Base-by-base conservation (phyloP, 306 rosid species). In the Medicago ruthenica region DNA sequence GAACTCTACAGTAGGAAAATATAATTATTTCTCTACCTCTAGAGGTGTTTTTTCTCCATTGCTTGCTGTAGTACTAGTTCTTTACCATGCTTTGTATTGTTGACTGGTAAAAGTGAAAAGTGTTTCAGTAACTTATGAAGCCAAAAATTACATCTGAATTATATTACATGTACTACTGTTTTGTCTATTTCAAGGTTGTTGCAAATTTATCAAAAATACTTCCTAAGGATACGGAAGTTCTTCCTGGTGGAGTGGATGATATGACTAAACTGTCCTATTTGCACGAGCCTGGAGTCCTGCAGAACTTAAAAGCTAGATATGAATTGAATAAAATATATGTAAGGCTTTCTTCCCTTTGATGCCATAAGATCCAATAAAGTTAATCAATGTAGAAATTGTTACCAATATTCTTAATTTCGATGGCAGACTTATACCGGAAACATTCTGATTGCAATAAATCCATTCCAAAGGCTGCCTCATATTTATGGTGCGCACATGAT, bases 211-310 rank as follows among this genome's bases (percentile, higher is more conserved):
- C 92, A 36, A 87, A 76, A 79, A 81, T 92, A 86, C 82, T 80
- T 72, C 99, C 97, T 39, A 90, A 89, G 86, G 98, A 96, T 79
- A 68, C 79, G 94, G 98, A 96, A 76, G 96, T 97, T 86, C 87
- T 97, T 67, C 86, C 97, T 44, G 97, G 92, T 27, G 99, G 99
- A 44, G 99, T 96, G 83, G 99, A 96, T 71, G 99, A 96, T 89
- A 96, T 96, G 99, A 96, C 99, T 34, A 92, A 92, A 87, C 85
- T 96, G 75, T 96, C 99, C 78, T 92, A 96, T 87, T 76, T 96
- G 89, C 98, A 96, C 7, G 99, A 92, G 86, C 99, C 99, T 73
- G 99, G 99, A 82, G 99, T 92, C 74, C 70, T 96, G 79, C 82
- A 89, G 91, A 96, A 92, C 88, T 80, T 92, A 79, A 96, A 91